phyloP scores from a whole-genome alignment of 1,284 basidiomycete species.

The Malassezia caprae region DNA sequence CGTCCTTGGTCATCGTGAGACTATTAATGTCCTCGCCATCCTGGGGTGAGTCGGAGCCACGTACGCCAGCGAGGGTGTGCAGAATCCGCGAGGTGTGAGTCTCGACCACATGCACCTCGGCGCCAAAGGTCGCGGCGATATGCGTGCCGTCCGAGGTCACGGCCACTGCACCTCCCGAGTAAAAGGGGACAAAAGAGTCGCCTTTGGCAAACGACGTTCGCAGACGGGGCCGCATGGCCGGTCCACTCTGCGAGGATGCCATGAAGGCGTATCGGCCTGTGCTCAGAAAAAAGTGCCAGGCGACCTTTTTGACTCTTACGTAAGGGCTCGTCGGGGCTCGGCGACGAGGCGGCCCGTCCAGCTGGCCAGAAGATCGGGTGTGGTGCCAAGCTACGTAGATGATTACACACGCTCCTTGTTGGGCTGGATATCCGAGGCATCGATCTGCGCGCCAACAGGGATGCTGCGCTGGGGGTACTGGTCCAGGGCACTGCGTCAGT shows the following conservation, averaged over 20 bases:
- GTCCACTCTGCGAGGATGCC: not conserved
- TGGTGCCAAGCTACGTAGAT: not conserved
- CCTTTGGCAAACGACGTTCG: conserved; percentile 26
- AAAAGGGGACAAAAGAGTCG: conserved; percentile 36
- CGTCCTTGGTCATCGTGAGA: conserved; percentile 42
- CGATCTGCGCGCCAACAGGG: conserved; percentile 8
- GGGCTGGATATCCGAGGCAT: conserved; percentile 9
- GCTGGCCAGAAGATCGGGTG: not conserved
- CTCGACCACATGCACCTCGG: conserved; percentile 74
- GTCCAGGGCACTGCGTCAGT: conserved; percentile 14
- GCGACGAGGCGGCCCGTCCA: not conserved
- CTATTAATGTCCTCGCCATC: conserved; percentile 55
- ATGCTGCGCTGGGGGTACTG: conserved; percentile 15
- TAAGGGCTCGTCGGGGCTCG: not conserved
- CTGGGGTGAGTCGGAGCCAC: conserved; percentile 32
- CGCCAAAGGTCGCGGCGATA: conserved; percentile 74
- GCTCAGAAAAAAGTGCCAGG: conserved; percentile 11
- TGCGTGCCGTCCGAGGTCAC: conserved; percentile 67
- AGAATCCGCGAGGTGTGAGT: conserved; percentile 64
- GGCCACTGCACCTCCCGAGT: conserved; percentile 54
- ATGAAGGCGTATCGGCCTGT: conserved; percentile 8
- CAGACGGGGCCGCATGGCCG: conserved; percentile 14
- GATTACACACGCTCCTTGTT: conserved; percentile 15
- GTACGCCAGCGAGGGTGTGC: conserved; percentile 21
- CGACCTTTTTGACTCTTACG: not conserved